phyloP scores from a whole-genome alignment of 371 early-diverging fungal genomes.

The Zychaea mexicana region DNA sequence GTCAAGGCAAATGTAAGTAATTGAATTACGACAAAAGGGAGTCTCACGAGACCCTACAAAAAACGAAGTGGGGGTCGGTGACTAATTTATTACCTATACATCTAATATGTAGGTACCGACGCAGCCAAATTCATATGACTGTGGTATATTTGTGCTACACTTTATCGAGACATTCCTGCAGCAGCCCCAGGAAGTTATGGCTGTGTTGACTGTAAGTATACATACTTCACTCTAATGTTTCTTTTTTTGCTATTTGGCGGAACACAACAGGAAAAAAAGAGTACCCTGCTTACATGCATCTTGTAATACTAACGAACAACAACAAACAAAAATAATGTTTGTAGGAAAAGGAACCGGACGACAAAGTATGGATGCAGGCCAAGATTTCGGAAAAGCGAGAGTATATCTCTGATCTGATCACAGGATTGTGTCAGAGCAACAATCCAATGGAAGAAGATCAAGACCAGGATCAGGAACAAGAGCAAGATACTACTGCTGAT shows the following conservation, averaged over 20 bases:
- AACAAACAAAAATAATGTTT: not conserved
- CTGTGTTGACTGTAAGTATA: constrained; percentile 8
- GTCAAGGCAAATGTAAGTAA: constrained; percentile 15
- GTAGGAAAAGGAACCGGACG: not conserved
- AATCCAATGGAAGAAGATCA: too few relatives aligned
- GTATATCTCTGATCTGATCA: not conserved
- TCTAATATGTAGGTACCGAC: constrained; percentile 37
- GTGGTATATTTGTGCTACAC: constrained; percentile 65
- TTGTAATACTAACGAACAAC: too few relatives aligned
- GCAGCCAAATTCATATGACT: constrained; percentile 66
- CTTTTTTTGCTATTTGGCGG: too few relatives aligned
- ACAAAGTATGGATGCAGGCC: not conserved
- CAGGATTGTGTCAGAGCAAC: not conserved
- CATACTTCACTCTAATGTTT: not conserved
- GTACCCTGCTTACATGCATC: not conserved
- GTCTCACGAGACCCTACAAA: too few relatives aligned
- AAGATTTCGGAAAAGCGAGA: not conserved
- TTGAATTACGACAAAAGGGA: constrained; percentile 32
- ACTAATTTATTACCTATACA: constrained; percentile 3
- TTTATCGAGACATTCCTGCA: constrained; percentile 51
- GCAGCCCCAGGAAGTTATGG: not conserved
- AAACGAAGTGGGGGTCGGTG: too few relatives aligned
- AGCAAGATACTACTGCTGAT: not conserved
- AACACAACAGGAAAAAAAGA: not conserved
- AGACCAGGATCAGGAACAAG: not conserved